phyloP scores from a whole-genome alignment of 495 filamentous ascomycete species.

The Wilcoxina mikolae region DNA sequence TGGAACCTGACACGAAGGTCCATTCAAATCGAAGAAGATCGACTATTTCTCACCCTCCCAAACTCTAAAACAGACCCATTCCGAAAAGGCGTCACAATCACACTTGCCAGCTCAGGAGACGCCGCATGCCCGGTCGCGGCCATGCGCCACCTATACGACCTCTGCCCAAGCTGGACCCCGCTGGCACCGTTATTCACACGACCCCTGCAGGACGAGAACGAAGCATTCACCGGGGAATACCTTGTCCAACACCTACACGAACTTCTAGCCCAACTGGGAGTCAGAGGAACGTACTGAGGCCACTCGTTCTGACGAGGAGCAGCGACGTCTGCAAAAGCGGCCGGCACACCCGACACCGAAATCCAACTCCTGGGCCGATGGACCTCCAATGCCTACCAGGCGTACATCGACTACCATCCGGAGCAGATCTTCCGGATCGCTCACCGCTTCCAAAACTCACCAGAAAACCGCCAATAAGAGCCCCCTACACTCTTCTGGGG shows the following conservation, averaged over 20 bases:
- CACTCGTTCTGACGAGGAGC: not conserved
- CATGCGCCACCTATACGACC: not conserved
- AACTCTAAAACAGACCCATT: not conserved
- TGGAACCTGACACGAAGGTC: not conserved
- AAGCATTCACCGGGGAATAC: not conserved
- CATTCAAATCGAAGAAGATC: not conserved
- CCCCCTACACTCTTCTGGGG: too few species aligned
- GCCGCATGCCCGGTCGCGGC: not conserved
- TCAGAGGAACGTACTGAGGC: too few species aligned
- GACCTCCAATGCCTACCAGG: not conserved
- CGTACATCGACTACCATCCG: not conserved
- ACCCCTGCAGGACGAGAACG: not conserved
- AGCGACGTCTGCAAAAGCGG: not conserved
- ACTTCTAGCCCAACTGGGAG: too few species aligned
- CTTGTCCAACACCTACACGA: not conserved
- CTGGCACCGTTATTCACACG: not conserved
- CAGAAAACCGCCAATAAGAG: too few species aligned
- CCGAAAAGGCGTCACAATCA: not conserved
- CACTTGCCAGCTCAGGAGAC: not conserved
- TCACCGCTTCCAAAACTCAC: too few species aligned
- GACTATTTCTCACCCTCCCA: not conserved
- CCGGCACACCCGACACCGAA: too few species aligned
- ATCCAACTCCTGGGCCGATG: not conserved
- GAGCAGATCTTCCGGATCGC: too few species aligned
- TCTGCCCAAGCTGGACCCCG: not conserved